Conservation (phyloP, 202 grass and related monocot genomes). For the Setaria viridis region DNA sequence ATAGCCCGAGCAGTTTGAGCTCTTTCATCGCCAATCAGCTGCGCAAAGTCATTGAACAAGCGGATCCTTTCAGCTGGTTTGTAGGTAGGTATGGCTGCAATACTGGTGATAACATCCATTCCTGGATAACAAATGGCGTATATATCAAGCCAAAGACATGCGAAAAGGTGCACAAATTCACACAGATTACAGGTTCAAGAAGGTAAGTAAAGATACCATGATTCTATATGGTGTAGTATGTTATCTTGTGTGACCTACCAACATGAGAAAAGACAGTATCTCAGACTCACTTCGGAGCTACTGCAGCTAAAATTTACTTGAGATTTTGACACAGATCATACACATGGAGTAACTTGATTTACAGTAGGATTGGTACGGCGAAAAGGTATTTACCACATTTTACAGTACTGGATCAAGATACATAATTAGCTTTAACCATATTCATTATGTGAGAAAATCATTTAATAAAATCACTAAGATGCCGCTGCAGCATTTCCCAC, state of each 20-base stretch:
- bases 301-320: not conserved
- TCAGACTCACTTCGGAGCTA: not conserved
- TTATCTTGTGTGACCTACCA: not conserved
- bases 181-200: not conserved
- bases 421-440: conserved; percentile 11
- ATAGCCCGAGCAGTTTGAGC: conserved; percentile 77
- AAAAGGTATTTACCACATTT: not conserved
- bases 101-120: conserved; percentile 84
- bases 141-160: not conserved
- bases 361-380: not conserved
- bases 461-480: not conserved
- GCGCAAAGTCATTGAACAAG: conserved; percentile 77
- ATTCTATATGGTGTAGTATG: not conserved
- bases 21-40: conserved; percentile 88
- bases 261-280: not conserved
- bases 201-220: not conserved
- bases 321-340: not conserved
- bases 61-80: conserved; percentile 84
- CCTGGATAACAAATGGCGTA: conserved; percentile 49
- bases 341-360: not conserved
- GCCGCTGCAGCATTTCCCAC: not conserved
- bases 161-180: not conserved
- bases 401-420: not conserved
- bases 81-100: conserved; percentile 85
- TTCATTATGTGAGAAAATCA: not conserved